Evolutionary conservation across 768 basidiomycete genomes (phyloP).

Genomic region (Suillus plorans): DNA sequence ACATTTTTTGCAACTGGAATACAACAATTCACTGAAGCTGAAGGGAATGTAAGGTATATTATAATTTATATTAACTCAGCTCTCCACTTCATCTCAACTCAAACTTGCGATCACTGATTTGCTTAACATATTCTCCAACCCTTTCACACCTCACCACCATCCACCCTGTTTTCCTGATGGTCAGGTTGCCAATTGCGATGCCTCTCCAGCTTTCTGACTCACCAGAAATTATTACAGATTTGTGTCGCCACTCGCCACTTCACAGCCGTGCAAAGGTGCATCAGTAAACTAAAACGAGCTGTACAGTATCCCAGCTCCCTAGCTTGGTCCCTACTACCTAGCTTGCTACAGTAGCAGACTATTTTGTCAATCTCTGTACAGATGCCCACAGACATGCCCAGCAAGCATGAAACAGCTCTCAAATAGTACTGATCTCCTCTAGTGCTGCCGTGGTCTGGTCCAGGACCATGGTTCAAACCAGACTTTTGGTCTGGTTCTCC

Average conservation of each 20-base stretch:
- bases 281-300: too few relatives aligned
- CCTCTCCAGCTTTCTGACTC: neutral
- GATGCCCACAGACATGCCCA: neutral
- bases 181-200: slow-evolving; percentile 28
- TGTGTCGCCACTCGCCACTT: slow-evolving; percentile 59
- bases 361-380: neutral
- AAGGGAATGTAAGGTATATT: slow-evolving; percentile 51
- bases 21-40: slow-evolving; percentile 37
- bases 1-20: slow-evolving; percentile 12
- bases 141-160: slow-evolving; percentile 63
- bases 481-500: too few relatives aligned
- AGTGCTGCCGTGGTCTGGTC: too few relatives aligned
- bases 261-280: slow-evolving; percentile 28
- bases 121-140: slow-evolving; percentile 59
- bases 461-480: too few relatives aligned
- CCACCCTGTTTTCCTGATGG: slow-evolving; percentile 67
- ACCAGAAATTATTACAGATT: slow-evolving; percentile 37
- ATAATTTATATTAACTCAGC: neutral
- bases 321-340: too few relatives aligned
- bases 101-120: slow-evolving; percentile 54
- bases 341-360: neutral
- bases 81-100: slow-evolving; percentile 21
- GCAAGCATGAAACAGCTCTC: neutral
- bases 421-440: too few relatives aligned
- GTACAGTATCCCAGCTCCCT: too few relatives aligned